A percentile compares a stretch with the other conserved stretches of the same genome.
phyloP scores from a whole-genome alignment of 495 filamentous ascomycete species.

The Aspergillus campestris region DNA sequence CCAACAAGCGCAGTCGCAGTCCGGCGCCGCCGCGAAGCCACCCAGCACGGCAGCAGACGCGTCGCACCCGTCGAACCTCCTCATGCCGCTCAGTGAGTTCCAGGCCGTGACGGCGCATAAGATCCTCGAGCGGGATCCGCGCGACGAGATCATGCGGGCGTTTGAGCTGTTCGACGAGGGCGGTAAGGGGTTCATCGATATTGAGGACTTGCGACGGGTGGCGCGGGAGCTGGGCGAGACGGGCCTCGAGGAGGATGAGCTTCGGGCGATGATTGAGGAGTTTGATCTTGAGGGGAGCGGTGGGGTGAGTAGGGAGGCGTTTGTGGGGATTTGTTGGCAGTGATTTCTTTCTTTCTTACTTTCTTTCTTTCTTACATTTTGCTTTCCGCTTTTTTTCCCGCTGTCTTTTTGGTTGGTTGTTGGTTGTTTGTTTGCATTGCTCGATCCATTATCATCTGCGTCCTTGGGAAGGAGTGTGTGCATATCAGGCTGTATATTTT shows the following conservation, averaged over 20 bases:
- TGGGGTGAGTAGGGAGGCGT: slow-evolving; percentile 82
- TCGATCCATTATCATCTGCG: slow-evolving; percentile 8
- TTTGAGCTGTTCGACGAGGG: slow-evolving; percentile 84
- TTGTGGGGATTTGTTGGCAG: slow-evolving; percentile 69
- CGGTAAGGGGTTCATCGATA: slow-evolving; percentile 72
- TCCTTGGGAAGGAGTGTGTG: slow-evolving; percentile 7
- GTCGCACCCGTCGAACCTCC: slow-evolving; percentile 46
- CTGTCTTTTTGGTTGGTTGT: slow-evolving; percentile 2
- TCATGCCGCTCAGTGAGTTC: slow-evolving; percentile 65
- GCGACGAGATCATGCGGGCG: slow-evolving; percentile 84
- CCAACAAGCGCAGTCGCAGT: slow-evolving; percentile 28
- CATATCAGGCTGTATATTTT: too few relatives aligned
- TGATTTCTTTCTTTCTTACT: slow-evolving; percentile 13
- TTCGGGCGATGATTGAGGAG: slow-evolving; percentile 95
- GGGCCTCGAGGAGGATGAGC: slow-evolving; percentile 81
- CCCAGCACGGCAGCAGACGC: slow-evolving; percentile 28
- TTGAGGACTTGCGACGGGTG: slow-evolving; percentile 79
- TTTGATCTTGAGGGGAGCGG: slow-evolving; percentile 93
- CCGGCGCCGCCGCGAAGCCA: slow-evolving; percentile 1
- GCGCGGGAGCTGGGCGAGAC: slow-evolving; percentile 87
- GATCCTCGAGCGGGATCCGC: slow-evolving; percentile 73
- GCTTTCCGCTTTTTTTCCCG: slow-evolving; percentile 2
- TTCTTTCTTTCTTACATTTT: slow-evolving; percentile 10
- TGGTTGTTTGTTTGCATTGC: slow-evolving; percentile 6
- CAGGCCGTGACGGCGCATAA: slow-evolving; percentile 70